phyloP scores from a whole-genome alignment of 2,329 filamentous ascomycete genomes.

The Exophiala phaeomuriformis region DNA sequence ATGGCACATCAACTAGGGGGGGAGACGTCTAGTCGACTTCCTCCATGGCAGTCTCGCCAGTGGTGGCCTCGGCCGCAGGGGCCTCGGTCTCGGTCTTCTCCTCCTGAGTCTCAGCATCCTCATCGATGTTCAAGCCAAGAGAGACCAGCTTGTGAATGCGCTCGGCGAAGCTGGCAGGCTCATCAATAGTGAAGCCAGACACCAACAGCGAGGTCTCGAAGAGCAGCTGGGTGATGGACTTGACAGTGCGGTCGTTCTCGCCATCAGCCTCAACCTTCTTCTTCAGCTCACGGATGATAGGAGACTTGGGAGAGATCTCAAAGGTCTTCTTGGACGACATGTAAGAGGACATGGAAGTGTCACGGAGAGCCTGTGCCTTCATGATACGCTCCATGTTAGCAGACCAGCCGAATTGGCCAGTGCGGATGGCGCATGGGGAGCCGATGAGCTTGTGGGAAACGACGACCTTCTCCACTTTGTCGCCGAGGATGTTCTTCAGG shows the following conservation, averaged over 20 bases:
- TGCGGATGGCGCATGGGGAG: conserved; percentile 96
- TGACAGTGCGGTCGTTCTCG: conserved; percentile 97
- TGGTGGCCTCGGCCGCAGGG: conserved; percentile 51
- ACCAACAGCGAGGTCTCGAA: conserved; percentile 98
- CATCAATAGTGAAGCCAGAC: conserved; percentile 98
- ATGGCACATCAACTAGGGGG: conserved; percentile 14
- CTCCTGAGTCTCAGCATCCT: conserved; percentile 67
- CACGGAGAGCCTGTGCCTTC: conserved; percentile 99
- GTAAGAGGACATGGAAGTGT: conserved; percentile 99
- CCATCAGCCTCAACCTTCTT: conserved; percentile 97
- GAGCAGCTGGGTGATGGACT: conserved; percentile 96
- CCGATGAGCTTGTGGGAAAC: conserved; percentile 95
- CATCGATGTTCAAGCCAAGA: conserved; percentile 93
- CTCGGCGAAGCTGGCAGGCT: conserved; percentile 95
- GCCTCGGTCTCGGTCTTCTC: conserved; percentile 51
- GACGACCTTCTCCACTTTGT: conserved; percentile 99
- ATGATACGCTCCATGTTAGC: conserved; percentile 99
- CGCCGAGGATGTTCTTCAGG: conserved; percentile 97
- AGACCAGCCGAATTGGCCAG: conserved; percentile 99
- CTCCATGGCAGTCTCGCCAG: conserved; percentile 95
- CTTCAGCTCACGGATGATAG: conserved; percentile 98
- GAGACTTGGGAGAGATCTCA: conserved; percentile 97
- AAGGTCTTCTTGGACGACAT: conserved; percentile 99
- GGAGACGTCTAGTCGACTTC: conserved; percentile 80
- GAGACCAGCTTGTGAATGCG: conserved; percentile 99